phyloP scores from a whole-genome alignment of 2,329 filamentous ascomycete species.

The Penicillium sp. region DNA sequence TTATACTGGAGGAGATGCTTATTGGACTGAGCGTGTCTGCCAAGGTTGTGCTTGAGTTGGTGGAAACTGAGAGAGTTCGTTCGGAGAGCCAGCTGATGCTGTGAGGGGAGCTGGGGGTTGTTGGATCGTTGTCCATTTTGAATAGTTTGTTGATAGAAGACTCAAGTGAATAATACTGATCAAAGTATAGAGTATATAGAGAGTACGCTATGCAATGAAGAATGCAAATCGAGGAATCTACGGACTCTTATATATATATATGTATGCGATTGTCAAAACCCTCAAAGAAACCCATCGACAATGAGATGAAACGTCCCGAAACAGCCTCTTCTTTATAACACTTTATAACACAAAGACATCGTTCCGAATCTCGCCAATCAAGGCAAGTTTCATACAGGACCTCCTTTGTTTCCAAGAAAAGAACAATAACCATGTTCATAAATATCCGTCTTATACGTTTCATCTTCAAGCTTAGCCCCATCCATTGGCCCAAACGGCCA shows the following conservation, averaged over 20 bases:
- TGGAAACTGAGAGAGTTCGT: neutral
- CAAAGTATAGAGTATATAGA: neutral
- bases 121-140: neutral
- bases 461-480: neutral
- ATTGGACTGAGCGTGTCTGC: neutral
- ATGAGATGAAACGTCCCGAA: constrained; percentile 12
- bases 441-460: constrained; percentile 1
- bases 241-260: constrained; percentile 6
- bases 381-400: neutral
- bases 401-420: constrained; percentile 11
- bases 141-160: neutral
- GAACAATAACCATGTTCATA: constrained; percentile 2
- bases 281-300: constrained; percentile 11
- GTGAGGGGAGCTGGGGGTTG: neutral
- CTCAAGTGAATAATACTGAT: neutral
- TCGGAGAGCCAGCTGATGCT: neutral
- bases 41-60: neutral
- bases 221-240: neutral
- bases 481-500: neutral
- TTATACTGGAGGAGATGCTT: neutral
- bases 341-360: constrained; percentile 1
- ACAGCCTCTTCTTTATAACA: constrained; percentile 3
- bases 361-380: neutral
- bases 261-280: constrained; percentile 5
- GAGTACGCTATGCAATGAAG: neutral